Evolutionary conservation across 2,329 filamentous ascomycete genomes (phyloP).

Genomic region (Exophiala dermatitidis): DNA sequence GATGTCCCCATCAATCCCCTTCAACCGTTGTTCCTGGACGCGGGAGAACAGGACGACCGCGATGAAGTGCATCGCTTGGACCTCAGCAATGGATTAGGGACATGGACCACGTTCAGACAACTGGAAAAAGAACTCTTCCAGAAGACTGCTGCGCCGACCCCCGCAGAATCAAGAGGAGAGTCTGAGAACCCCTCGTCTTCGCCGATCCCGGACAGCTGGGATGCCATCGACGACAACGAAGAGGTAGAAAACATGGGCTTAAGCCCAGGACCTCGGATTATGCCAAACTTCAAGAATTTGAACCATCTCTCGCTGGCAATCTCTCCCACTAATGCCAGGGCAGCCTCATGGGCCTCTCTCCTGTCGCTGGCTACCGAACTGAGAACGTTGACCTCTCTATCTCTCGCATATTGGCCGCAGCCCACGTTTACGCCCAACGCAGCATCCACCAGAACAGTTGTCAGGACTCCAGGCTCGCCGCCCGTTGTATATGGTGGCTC

Average conservation of each 20-base stretch:
- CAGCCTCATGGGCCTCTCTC: conserved; percentile 49
- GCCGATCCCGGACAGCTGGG: conserved; percentile 36
- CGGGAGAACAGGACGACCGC: conserved; percentile 27
- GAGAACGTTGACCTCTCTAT: conserved; percentile 54
- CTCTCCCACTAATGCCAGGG: conserved; percentile 35
- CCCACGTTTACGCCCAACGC: conserved; percentile 53
- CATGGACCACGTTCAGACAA: conserved; percentile 43
- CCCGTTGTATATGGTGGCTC: conserved; percentile 44
- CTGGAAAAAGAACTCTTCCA: conserved; percentile 40
- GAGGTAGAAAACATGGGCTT: neutral
- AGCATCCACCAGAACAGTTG: conserved; percentile 23
- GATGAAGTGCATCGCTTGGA: conserved; percentile 47
- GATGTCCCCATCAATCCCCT: conserved; percentile 39
- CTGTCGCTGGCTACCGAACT: conserved; percentile 47
- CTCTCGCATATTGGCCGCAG: conserved; percentile 55
- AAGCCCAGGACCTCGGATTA: conserved; percentile 7
- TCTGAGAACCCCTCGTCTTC: neutral
- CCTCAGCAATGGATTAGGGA: conserved; percentile 45
- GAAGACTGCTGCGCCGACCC: conserved; percentile 14
- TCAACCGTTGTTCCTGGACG: conserved; percentile 42
- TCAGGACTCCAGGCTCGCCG: conserved; percentile 8
- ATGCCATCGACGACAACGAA: conserved; percentile 29
- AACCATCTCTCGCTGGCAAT: conserved; percentile 54
- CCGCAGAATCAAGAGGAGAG: neutral
- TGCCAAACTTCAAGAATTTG: conserved; percentile 43